Evolutionary conservation across 176 grass and related monocot genomes (phyloP).

Genomic region (Triticum urartu): DNA sequence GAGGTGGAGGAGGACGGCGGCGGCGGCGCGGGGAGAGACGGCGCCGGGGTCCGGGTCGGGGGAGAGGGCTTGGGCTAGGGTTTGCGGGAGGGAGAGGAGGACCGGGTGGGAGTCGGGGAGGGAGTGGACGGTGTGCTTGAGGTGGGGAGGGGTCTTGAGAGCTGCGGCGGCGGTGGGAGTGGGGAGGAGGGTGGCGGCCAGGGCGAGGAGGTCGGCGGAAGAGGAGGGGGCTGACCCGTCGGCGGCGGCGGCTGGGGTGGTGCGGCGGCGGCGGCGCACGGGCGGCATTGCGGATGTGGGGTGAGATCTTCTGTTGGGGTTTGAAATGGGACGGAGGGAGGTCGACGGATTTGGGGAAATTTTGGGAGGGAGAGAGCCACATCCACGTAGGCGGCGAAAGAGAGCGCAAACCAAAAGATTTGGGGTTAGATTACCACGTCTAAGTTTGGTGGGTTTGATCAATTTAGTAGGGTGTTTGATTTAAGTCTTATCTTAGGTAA

Average conservation of each 20-base stretch:
- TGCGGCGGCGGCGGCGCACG: slow-evolving; percentile 36
- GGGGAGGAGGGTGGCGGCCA: slow-evolving; percentile 38
- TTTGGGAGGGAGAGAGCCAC: neutral
- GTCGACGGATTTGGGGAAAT: neutral
- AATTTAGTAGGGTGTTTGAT: too few species aligned
- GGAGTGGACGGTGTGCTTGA: slow-evolving; percentile 37
- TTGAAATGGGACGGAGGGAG: slow-evolving; percentile 38
- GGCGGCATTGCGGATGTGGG: slow-evolving; percentile 31
- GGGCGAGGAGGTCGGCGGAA: slow-evolving; percentile 45
- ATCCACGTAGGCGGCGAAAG: too few species aligned
- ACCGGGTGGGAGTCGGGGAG: slow-evolving; percentile 48
- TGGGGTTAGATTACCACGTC: too few species aligned
- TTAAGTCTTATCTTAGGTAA: too few species aligned
- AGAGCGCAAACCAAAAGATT: too few species aligned
- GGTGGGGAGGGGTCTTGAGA: slow-evolving; percentile 35
- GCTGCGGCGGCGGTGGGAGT: slow-evolving; percentile 23
- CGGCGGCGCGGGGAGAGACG: slow-evolving; percentile 28
- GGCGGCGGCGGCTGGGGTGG: slow-evolving; percentile 16
- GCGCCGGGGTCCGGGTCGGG: neutral
- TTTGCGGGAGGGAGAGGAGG: slow-evolving; percentile 41
- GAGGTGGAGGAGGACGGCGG: slow-evolving; percentile 59
- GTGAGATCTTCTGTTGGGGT: neutral
- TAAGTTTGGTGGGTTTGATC: too few species aligned
- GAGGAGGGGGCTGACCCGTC: slow-evolving; percentile 39
- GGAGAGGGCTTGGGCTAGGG: slow-evolving; percentile 19